Base-by-base conservation (phyloP, 1,284 basidiomycete genomes). In the Ganoderma lingzhi region DNA sequence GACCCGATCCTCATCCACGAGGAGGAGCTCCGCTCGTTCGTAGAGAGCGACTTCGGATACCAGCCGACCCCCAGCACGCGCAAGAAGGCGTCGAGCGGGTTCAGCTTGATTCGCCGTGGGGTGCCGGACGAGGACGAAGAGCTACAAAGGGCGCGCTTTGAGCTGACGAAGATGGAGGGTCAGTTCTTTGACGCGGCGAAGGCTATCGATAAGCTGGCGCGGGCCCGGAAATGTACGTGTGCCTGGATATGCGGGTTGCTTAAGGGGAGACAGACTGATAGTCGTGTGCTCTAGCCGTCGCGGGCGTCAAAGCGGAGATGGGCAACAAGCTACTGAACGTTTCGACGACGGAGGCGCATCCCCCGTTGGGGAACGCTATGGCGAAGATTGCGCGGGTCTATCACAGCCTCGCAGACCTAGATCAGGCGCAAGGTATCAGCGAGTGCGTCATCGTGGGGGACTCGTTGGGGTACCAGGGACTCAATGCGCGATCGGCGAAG, bases 31-130 rank as follows among this genome's bases (percentile, higher is more conserved):
- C 89, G 96, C 51, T 92, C 93, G 37, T 98, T 98, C 79, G 88
- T 98, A 71, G 96, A 98, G 82, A 96, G 92, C 74, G 96, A 98
- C 81, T 98, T 98, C 83, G 96, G 97, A 30, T 95, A 95, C 77
- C 93, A 94, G 76, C 93, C 93, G 3, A 93, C 89, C 15, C 91
- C 93, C 10, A 88, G 90, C 15, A 91, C 92, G 45, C 88, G 88
- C 67, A 87, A 88, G 72, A 94, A 93, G 81, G 82, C 88, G 0
- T 85, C 86, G 42, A 87, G 90, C 41, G 87, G 91, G 15, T 92
- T 94, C 79, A 85, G 86, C 71, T 80, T 94, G 67, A 88, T 95
- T 23, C 85, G 90, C 53, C 85, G 93, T 5, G 86, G 87, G 32
- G 91, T 94, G 1, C 92, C 93, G 2, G 93, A 95, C 74, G 93